A percentile compares a stretch with the other conserved stretches of the same genome.
phyloP scores from a whole-genome alignment of 495 filamentous ascomycete genomes.

The Aspergillus campestris region DNA sequence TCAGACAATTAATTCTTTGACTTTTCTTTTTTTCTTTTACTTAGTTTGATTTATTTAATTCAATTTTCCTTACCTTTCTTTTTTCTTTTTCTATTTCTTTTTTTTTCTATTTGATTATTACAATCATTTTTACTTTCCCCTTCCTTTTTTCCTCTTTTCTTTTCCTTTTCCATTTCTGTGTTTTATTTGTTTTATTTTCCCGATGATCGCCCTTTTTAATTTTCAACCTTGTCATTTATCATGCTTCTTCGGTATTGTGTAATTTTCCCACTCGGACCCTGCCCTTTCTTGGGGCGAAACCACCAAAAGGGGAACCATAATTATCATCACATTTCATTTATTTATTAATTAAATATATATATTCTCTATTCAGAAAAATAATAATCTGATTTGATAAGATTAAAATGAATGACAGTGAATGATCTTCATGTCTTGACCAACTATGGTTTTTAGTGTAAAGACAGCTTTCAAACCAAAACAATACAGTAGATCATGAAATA shows the following conservation, averaged over 20 bases:
- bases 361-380: too few relatives aligned
- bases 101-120: background rate
- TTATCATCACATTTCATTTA: too few relatives aligned
- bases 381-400: too few relatives aligned
- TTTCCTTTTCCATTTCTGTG: background rate
- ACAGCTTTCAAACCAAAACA: background rate
- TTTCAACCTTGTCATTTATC: conserved; percentile 1
- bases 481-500: background rate
- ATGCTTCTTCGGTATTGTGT: background rate
- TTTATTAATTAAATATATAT: too few relatives aligned
- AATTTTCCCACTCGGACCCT: too few relatives aligned
- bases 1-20: conserved; percentile 6
- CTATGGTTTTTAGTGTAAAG: background rate
- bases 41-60: conserved; percentile 3
- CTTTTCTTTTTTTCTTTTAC: conserved; percentile 1
- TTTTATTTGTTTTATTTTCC: background rate
- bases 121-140: conserved; percentile 1
- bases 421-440: too few relatives aligned
- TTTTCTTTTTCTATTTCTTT: background rate
- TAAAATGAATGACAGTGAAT: too few relatives aligned
- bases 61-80: background rate
- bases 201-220: background rate
- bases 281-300: too few relatives aligned
- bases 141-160: background rate
- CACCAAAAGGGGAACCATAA: too few relatives aligned